Evolutionary conservation across 805 yeast genomes (phyloP), one percentile per base, ranked within the genome.

Genomic region (Candida ponderosae): DNA sequence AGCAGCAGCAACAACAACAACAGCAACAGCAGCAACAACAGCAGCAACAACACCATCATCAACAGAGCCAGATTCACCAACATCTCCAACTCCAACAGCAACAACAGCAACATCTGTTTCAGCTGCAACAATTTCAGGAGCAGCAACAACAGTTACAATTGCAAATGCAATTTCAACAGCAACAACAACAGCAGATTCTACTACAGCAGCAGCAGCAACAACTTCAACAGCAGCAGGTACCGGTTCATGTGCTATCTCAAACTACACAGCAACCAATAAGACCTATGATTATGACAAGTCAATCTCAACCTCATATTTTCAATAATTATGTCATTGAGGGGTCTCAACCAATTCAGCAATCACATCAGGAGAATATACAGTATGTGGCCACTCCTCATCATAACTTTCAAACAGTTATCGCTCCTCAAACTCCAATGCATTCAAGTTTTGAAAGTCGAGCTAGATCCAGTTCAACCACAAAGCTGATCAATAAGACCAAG

Each of bases 391-490:
- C n/a, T n/a, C n/a, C n/a, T n/a, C n/a, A n/a, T n/a, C n/a, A n/a
- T n/a, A n/a, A n/a, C n/a, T n/a, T n/a, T n/a, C n/a, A n/a, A n/a
- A n/a, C n/a, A n/a, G 24, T 21, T 21, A 9, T 11, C 7, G 14
- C 16, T 21, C 28, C 32, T 2, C 38, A 35, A 13, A 41, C 49
- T 5, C 35, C 41, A 11, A 38, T 47, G 32, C 37, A 37, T 5
- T 9, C n/a, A 11, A 24, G 28, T 24, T 11, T 11, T 11, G 5
- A 6, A 6, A 11, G 14, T 9, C 11, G 14, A 13, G n/a, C 13
- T 24, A 44, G 38, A 33, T 47, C 55, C 10, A 43, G 35, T 20
- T 48, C 56, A 9, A 42, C 54, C 1, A 45, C 54, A 6, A 48
- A 41, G 29, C 19, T 51, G 23, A 44, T 24, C 6, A 24, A 44